Conservation (phyloP, 352 stramenopile genomes). For the Blastocystis sp. region DNA sequence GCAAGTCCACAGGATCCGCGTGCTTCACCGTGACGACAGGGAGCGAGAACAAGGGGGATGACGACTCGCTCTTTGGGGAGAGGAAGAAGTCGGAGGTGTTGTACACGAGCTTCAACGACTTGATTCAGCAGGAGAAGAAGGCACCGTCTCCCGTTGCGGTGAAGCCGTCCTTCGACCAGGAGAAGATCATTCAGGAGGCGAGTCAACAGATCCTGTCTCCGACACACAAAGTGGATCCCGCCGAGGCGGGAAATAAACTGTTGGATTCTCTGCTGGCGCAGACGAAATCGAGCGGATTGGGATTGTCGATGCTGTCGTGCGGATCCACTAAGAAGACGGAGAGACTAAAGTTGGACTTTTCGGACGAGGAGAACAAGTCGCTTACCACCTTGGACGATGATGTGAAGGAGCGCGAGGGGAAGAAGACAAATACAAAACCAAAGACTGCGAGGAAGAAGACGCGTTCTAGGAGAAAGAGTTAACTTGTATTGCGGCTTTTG, state of each 20-base stretch:
- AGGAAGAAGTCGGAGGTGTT: constrained; percentile 18
- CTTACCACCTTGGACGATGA: neutral
- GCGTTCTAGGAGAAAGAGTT: neutral
- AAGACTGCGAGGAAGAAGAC: neutral
- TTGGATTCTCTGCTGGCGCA: constrained; percentile 16
- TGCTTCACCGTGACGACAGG: neutral
- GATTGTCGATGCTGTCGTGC: neutral
- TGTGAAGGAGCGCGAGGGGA: neutral
- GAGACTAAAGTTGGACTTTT: constrained; percentile 7
- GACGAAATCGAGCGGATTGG: neutral
- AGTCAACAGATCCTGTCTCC: constrained; percentile 39
- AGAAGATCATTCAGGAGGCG: constrained; percentile 39
- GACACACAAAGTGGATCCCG: neutral
- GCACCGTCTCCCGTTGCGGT: neutral
- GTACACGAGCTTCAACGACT: constrained; percentile 64
- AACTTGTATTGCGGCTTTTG: neutral
- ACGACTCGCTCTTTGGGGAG: constrained; percentile 10
- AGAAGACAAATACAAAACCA: neutral
- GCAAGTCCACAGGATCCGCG: neutral
- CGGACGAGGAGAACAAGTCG: constrained; percentile 1
- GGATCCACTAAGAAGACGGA: neutral
- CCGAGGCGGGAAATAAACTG: neutral
- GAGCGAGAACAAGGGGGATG: neutral
- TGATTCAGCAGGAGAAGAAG: constrained; percentile 8
- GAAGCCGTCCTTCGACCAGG: neutral